phyloP scores from a whole-genome alignment of 306 rosid genomes.

The Oxytropis ochrocephala region DNA sequence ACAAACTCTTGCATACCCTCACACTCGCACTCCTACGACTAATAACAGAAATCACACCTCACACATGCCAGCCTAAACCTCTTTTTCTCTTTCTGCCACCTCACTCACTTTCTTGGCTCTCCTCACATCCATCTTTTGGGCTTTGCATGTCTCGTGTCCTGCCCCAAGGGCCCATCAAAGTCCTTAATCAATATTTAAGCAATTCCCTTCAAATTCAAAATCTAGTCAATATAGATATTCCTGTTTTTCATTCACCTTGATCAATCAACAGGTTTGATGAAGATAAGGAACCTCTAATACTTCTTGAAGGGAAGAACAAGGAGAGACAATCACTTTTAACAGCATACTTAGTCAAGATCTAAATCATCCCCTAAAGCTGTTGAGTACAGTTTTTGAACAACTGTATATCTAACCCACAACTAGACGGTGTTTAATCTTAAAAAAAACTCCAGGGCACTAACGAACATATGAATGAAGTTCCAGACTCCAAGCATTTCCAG shows the following conservation, averaged over 20 bases:
- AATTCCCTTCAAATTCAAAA: background rate
- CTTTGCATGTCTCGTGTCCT: too few relatives aligned
- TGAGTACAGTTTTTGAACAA: background rate
- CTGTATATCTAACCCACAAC: background rate
- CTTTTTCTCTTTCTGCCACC: too few relatives aligned
- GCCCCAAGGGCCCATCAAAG: background rate
- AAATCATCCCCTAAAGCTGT: background rate
- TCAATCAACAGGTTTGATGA: background rate
- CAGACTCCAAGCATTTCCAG: background rate
- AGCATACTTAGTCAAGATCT: background rate
- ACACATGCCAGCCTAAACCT: too few relatives aligned
- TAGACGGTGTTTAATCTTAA: background rate
- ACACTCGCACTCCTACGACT: too few relatives aligned
- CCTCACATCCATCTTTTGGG: too few relatives aligned
- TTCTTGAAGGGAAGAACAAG: background rate
- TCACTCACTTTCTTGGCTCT: too few relatives aligned
- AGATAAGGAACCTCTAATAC: background rate
- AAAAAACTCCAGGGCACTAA: background rate
- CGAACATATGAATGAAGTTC: background rate
- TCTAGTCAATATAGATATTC: background rate
- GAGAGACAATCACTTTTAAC: background rate
- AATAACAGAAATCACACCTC: too few relatives aligned
- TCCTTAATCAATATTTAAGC: background rate
- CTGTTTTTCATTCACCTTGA: background rate
- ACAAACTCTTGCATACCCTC: too few relatives aligned